phyloP scores from a whole-genome alignment of 2,329 filamentous ascomycete species.

The Didymella segeticola region DNA sequence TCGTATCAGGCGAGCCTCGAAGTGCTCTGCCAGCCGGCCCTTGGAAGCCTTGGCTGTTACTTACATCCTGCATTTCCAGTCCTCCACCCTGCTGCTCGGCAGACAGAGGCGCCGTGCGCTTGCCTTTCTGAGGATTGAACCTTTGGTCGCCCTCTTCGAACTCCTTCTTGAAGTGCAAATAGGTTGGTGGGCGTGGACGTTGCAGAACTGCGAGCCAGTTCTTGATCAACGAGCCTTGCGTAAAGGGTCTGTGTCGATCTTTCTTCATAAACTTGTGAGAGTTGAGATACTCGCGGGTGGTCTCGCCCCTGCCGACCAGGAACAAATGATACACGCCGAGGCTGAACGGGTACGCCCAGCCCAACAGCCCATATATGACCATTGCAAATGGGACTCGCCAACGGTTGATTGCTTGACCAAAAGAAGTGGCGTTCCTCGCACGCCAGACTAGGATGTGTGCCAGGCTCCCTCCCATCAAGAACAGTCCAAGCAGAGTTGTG shows the following conservation, averaged over 20 bases:
- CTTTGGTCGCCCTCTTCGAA: conserved; percentile 86
- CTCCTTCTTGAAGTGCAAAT: conserved; percentile 81
- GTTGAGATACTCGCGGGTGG: conserved; percentile 94
- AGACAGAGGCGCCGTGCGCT: conserved; percentile 56
- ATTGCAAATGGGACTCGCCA: conserved; percentile 87
- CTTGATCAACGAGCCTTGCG: conserved; percentile 73
- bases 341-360: conserved; percentile 79
- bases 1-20: conserved; percentile 20
- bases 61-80: conserved; percentile 73
- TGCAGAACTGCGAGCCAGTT: conserved; percentile 85
- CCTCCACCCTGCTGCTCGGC: conserved; percentile 61
- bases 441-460: conserved; percentile 80
- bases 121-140: conserved; percentile 67
- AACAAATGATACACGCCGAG: conserved; percentile 90
- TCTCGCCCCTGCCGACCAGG: conserved; percentile 88
- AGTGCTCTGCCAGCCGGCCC: conserved; percentile 37
- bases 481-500: conserved; percentile 77
- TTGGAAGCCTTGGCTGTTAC: conserved; percentile 41
- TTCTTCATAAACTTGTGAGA: conserved; percentile 93
- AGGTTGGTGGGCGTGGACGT: conserved; percentile 84
- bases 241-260: conserved; percentile 90
- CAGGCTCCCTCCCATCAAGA: conserved; percentile 78
- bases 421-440: conserved; percentile 67
- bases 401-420: conserved; percentile 70
- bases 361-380: conserved; percentile 80